Percentiles rank a stretch among this genome's conserved stretches.
Evolutionary conservation across 78 protist genomes (phyloP).

Genomic region (Speleostelium caveatum): DNA sequence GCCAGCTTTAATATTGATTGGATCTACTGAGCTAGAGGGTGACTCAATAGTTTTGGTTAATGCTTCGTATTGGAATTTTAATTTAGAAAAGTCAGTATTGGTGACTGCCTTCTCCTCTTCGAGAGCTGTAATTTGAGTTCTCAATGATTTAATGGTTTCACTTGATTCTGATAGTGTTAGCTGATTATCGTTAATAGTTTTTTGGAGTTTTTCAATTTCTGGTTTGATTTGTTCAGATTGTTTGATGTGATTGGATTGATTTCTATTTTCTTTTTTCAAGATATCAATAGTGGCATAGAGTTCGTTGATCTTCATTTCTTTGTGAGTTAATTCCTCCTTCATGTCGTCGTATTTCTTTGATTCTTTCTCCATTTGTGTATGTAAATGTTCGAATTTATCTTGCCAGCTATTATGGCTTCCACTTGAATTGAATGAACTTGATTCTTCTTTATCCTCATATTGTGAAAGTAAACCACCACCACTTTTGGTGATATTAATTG

Average conservation of each 20-base stretch:
- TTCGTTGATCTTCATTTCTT: constrained; percentile 1
- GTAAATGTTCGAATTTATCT: neutral
- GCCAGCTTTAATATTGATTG: constrained; percentile 70
- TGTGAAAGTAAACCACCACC: too few species aligned
- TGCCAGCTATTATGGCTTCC: neutral
- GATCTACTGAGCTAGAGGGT: constrained; percentile 19
- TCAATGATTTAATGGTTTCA: neutral
- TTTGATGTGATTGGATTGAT: too few species aligned
- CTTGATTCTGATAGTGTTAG: neutral
- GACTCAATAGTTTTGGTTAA: constrained; percentile 12
- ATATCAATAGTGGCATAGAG: too few species aligned
- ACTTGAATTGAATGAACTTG: neutral
- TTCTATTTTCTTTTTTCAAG: neutral
- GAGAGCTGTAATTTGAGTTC: neutral
- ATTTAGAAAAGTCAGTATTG: neutral
- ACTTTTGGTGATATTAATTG: neutral
- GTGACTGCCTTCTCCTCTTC: neutral
- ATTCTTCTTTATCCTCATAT: neutral
- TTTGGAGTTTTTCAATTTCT: constrained; percentile 4
- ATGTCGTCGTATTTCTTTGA: too few species aligned
- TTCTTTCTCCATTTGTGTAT: neutral
- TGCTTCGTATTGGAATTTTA: neutral
- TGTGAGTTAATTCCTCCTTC: neutral
- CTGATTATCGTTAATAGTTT: too few species aligned
- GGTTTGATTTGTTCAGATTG: neutral